These are phyloP conservation scores for Cladochytrium replicatum DNA, from an alignment of 192 early-diverging fungal species.

Conservation along the genomic window DNA sequence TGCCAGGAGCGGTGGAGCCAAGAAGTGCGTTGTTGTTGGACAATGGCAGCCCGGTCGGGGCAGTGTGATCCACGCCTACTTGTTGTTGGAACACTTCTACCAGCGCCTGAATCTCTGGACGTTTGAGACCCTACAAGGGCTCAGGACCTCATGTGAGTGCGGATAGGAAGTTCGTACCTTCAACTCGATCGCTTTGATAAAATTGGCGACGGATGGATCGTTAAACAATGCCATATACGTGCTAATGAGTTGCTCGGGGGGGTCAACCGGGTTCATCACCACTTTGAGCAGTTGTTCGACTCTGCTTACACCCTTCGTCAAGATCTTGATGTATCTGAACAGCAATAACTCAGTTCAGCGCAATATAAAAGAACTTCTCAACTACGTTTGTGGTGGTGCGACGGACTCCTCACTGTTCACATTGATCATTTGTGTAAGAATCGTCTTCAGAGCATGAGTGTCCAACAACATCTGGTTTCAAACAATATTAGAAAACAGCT, in stretches of 20 bases:
- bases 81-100: too few relatives aligned
- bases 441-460: slow-evolving; percentile 82
- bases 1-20: too few relatives aligned
- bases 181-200: slow-evolving; percentile 73
- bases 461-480: slow-evolving; percentile 68
- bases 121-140: too few relatives aligned
- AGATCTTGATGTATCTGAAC: slow-evolving; percentile 69
- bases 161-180: slow-evolving; percentile 59
- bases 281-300: slow-evolving; percentile 86
- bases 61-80: too few relatives aligned
- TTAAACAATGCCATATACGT: slow-evolving; percentile 82
- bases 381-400: slow-evolving; percentile 53
- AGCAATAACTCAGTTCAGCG: not conserved
- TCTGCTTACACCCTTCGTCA: slow-evolving; percentile 67
- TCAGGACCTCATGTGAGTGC: too few relatives aligned
- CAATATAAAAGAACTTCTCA: not conserved
- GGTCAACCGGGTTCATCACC: slow-evolving; percentile 73
- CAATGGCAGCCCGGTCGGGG: too few relatives aligned
- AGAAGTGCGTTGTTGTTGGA: too few relatives aligned
- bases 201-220: slow-evolving; percentile 53
- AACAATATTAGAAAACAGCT: not conserved
- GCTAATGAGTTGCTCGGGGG: slow-evolving; percentile 71
- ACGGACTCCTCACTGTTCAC: slow-evolving; percentile 37
- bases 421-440: slow-evolving; percentile 62
- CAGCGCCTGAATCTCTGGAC: too few relatives aligned